Base-by-base conservation (phyloP, 306 rosid genomes). In the Vigna trinervia region DNA sequence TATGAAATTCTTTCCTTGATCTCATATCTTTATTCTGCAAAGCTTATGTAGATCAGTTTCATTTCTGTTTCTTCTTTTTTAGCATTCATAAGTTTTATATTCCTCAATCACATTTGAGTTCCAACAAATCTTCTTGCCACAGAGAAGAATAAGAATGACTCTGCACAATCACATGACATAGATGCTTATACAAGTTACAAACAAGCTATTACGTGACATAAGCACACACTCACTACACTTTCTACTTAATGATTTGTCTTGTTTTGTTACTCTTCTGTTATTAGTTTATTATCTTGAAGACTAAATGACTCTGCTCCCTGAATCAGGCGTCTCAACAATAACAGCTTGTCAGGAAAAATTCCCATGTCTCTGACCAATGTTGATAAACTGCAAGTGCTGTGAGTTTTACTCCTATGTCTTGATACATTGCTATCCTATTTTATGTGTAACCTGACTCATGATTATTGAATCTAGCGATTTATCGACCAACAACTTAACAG, bases 321-420 rank as follows among this genome's bases (percentile, higher is more conserved):
- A 81, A 84, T 20, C 72, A 96, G 99, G 90, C 99, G 99, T 87
- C 98, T 96, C 77, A 92, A 91, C 84, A 96, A 93, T 87, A 96
- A 93, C 90, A 88, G 12, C 86, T 88, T 96, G 87, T 6, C 78
- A 0, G 99, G 94, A 78, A 4, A 0, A n/a, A 96, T 96, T 86
- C 97, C 99, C 15, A 0, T 13, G 63, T 1, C 75, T 38, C 86
- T 96, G 86, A 92, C 99, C 28, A 72, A 1, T 0, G 79, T 91
- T 69, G 0, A 0, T 5, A 75, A 93, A 23, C 87, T 96, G 75
- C 97, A 91, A 91, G 99, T 96, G 80, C 89, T 96, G 99, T 96
- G 86, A 96, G 99, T 89, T 66, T 76, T 77, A 13, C 54, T 69
- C 47, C 43, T 51, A 48, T 17, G 34, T 69, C 69, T 47, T 14